Evolutionary conservation across 306 rosid species (phyloP), one percentile per base, ranked within the genome.

Genomic region (Albizia julibrissin): DNA sequence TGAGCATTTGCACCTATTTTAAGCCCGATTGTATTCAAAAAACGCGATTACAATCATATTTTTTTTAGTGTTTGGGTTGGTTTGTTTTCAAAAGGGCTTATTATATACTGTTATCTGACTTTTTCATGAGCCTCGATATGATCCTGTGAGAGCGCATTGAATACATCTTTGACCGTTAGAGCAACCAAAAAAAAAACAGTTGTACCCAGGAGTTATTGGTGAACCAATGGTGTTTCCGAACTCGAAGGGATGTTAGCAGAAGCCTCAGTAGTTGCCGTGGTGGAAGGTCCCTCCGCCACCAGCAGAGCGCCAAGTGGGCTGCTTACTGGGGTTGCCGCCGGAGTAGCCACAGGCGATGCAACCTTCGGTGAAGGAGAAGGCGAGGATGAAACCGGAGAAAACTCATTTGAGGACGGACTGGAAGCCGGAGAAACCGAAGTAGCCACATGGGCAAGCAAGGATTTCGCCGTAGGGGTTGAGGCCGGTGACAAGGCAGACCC

Each of bases 171-270:
- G n/a, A n/a, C n/a, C n/a, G n/a, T n/a, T n/a, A n/a, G n/a, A n/a
- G n/a, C n/a, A n/a, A n/a, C n/a, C n/a, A n/a, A n/a, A n/a, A n/a
- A n/a, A n/a, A n/a, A n/a, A n/a, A n/a, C n/a, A n/a, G n/a, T n/a
- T n/a, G n/a, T n/a, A n/a, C n/a, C n/a, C n/a, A n/a, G n/a, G n/a
- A n/a, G n/a, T n/a, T n/a, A 33, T 33, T 5, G 94, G 97, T 2
- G 89, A 72, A 34, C 81, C 3, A 93, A 84, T 0, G 94, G 96
- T 0, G 89, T 61, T 29, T 87, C 83, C 4, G 95, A 87, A 81
- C 89, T 90, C 1, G 92, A 82, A 52, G 97, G 92, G 78, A 90
- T 85, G 3, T 82, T 76, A 0, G 76, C 79, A 7, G 90, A 40
- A 33, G 85, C 43, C 21, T 81, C 90, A 0, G 96, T 90, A 3